Evolutionary conservation across 371 early-diverging fungal genomes (phyloP).

Genomic region (Rhizopus stolonifer): DNA sequence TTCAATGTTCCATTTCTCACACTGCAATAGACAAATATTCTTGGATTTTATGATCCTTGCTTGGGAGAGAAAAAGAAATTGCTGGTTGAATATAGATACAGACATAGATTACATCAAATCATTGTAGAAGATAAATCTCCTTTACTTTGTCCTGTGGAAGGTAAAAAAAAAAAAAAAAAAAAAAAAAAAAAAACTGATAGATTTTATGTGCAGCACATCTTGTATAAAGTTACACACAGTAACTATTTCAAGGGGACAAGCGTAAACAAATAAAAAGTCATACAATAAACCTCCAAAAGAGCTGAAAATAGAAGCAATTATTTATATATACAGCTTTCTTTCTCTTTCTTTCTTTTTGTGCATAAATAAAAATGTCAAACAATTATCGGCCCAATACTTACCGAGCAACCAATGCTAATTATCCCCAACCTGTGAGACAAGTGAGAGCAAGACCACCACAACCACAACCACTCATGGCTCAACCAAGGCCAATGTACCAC

Average conservation of each 20-base stretch:
- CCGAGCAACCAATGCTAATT: constrained; percentile 10
- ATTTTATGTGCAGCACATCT: constrained; percentile 25
- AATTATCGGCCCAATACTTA: constrained; percentile 18
- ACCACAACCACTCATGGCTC: constrained; percentile 1
- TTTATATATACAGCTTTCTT: constrained; percentile 7
- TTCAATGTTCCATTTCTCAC: neutral
- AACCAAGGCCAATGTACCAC: no score
- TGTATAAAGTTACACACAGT: constrained; percentile 14
- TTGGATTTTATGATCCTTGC: constrained; percentile 97
- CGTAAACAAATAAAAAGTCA: no score
- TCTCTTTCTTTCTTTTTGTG: constrained; percentile 5
- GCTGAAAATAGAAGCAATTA: constrained; percentile 30
- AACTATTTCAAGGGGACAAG: no score
- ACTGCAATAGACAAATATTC: constrained; percentile 65
- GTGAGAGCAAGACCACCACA: neutral
- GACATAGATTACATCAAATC: constrained; percentile 78
- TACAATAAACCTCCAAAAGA: neutral
- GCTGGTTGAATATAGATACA: constrained; percentile 83
- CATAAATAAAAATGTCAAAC: constrained; percentile 18
- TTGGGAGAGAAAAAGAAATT: constrained; percentile 84
- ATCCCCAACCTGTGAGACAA: constrained; percentile 8
- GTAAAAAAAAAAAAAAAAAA: constrained; percentile 38
- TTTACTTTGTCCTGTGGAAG: constrained; percentile 83
- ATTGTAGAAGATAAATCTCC: constrained; percentile 77
- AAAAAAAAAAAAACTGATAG: no score